Evolutionary conservation across 805 yeast genomes (phyloP), one percentile per base, ranked within the genome.

Genomic region (Wickerhamiella spandovensis): DNA sequence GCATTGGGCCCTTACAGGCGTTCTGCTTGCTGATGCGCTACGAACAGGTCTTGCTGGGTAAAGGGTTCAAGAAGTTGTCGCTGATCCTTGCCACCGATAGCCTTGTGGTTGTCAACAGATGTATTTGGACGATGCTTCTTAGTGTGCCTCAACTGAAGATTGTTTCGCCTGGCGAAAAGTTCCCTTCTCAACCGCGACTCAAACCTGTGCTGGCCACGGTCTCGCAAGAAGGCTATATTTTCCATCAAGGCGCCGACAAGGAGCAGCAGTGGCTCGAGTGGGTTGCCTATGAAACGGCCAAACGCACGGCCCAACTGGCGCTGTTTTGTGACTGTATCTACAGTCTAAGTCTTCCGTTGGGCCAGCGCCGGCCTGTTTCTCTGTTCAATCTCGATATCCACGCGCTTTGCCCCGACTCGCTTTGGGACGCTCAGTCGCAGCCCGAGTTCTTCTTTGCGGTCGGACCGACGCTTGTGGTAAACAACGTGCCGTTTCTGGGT

Each of bases 251-350:
- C 12, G 64, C 54, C 8, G 63, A 61, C n/a, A 54, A 49, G 6
- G 51, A 56, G 15, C 42, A 51, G n/a, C 67, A 64, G 43, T 76
- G 80, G 80, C 52, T 58, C 8, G 65, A 68, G 20, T 76, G 80
- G 80, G 64, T 70, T 2, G 51, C 62, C 22, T 70, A 68, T 54
- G 80, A 76, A 54, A 61, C 71, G 30, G 57, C 67, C 50, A 76
- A 74, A 54, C 63, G 67, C 12, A 50, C 62, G 2, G 53, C 55
- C 5, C 59, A 55, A 48, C 54, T 58, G 43, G 57, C 62, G 5
- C 41, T 60, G n/a, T 63, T 60, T 48, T 56, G 58, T 44, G 66
- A 62, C 48, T 52, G 54, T 28, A 56, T 56, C 10, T 57, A 54
- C 38, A 48, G 55, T 15, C 48, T 58, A 22, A 18, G 50, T 41